Evolutionary conservation across 1,139 yeast genomes (phyloP), one percentile per base, ranked within the genome.

Genomic region (Lodderomyces jiufengensis): DNA sequence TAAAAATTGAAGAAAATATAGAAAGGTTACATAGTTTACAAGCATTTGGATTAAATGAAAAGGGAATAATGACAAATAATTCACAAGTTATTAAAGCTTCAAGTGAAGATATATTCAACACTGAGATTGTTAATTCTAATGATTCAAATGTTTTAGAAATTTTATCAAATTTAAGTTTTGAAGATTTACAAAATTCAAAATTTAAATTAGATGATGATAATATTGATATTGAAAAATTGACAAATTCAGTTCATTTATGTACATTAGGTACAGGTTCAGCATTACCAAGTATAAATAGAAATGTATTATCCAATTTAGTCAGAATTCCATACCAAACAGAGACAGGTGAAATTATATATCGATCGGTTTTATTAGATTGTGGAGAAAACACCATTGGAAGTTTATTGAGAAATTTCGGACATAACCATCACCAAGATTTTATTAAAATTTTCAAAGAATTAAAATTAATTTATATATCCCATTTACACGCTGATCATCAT

Each of bases 401-500:
- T 1, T 59, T 94, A 45, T 57, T 66, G 29, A 74, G 97, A 46
- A 66, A 77, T 37, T 79, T 79, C 44, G 82, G 82, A 1, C 65
- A 67, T 5, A 36, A 38, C 16, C 60, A 63, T 33, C 26, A 31
- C 4, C 11, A 29, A 5, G 49, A 36, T 25, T 47, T 56, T n/a
- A 40, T 40, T 10, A 57, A 54, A 31, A 48, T 69, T 15, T 55
- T 82, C 29, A 49, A 61, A 29, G 94, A 88, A 49, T 59, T 90
- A 41, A 63, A 72, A 18, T 45, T 86, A 43, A 65, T 92, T 15
- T 85, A 78, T 50, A 66, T 94, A 38, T 84, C 95, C 48, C 99
- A 94, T 63, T 66, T 92, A 47, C 99, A 94, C 61, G 98, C 98
- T 0, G 99, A 94, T 54, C 99, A 94, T 55, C 97, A 92, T 56